These are phyloP conservation scores for Podospora conica DNA, from an alignment of 495 filamentous ascomycete species.

Conservation along the genomic window DNA sequence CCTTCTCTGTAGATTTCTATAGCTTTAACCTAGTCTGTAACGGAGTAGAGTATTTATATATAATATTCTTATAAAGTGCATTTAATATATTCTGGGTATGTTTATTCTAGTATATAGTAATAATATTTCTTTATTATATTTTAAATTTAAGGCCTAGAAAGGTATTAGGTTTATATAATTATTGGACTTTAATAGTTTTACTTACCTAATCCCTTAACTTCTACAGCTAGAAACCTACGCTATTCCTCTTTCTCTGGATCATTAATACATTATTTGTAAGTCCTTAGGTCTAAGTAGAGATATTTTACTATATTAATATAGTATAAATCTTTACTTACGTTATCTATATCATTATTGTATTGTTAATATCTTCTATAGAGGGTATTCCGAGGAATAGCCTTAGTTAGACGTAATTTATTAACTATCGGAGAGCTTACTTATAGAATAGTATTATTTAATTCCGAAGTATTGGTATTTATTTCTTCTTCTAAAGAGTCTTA, in stretches of 20 bases:
- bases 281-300: background rate
- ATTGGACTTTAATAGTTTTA: background rate
- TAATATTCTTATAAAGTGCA: too few species aligned
- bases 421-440: too few species aligned
- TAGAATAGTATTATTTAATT: constrained; percentile 7
- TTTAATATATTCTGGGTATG: too few species aligned
- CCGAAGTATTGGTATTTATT: too few species aligned
- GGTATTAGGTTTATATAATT: background rate
- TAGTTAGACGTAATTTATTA: background rate
- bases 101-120: too few species aligned
- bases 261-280: constrained; percentile 3
- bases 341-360: background rate
- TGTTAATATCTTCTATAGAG: background rate
- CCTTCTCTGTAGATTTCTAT: too few species aligned
- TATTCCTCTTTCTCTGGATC: background rate
- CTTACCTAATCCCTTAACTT: background rate
- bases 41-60: too few species aligned
- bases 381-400: too few species aligned
- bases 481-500: background rate
- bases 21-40: too few species aligned
- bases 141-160: background rate
- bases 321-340: background rate
- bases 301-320: background rate
- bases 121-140: background rate
- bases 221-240: background rate